Conservation (phyloP, 139 green algal genomes). For the Chlamydomonas sp. region DNA sequence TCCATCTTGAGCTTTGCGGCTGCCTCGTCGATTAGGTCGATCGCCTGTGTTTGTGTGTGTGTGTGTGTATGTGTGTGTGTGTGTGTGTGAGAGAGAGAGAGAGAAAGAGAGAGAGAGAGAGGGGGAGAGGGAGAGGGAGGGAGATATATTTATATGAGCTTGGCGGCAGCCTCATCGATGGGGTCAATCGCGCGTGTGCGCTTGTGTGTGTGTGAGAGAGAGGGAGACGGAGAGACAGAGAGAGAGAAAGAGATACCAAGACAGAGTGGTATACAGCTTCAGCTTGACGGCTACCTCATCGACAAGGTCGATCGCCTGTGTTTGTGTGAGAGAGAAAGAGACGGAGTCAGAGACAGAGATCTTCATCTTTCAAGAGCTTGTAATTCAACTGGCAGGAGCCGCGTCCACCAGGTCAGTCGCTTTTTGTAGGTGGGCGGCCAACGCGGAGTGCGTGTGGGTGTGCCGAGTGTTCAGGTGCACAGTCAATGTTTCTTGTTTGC, state of each 20-base stretch:
- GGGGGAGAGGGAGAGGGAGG: slow-evolving; percentile 21
- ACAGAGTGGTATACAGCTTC: slow-evolving; percentile 99
- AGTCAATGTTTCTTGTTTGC: too few species aligned
- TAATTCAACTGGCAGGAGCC: slow-evolving; percentile 90
- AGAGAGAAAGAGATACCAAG: too few species aligned
- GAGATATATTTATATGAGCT: too few species aligned
- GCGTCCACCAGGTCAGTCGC: slow-evolving; percentile 96
- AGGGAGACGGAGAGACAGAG: too few species aligned
- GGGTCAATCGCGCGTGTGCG: slow-evolving; percentile 80
- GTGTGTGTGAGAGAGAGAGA: too few species aligned
- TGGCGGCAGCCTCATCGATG: slow-evolving; percentile 91
- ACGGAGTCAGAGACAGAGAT: too few species aligned
- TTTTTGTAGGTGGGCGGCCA: too few species aligned
- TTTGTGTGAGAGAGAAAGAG: too few species aligned
- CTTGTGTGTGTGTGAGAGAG: slow-evolving; percentile 7
- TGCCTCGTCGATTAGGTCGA: slow-evolving; percentile 91
- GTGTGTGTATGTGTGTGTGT: slow-evolving; percentile 7
- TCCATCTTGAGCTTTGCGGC: slow-evolving; percentile 97
- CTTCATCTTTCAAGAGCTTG: too few species aligned
- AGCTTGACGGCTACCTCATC: slow-evolving; percentile 92
- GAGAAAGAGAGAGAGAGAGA: not conserved
- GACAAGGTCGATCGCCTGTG: slow-evolving; percentile 90
- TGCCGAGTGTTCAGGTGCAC: too few species aligned
- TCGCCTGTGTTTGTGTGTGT: too few species aligned
- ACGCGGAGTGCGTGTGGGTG: too few species aligned